Base-by-base conservation (phyloP, 257 asterid genomes). In the Nicotiana obtusifolia region DNA sequence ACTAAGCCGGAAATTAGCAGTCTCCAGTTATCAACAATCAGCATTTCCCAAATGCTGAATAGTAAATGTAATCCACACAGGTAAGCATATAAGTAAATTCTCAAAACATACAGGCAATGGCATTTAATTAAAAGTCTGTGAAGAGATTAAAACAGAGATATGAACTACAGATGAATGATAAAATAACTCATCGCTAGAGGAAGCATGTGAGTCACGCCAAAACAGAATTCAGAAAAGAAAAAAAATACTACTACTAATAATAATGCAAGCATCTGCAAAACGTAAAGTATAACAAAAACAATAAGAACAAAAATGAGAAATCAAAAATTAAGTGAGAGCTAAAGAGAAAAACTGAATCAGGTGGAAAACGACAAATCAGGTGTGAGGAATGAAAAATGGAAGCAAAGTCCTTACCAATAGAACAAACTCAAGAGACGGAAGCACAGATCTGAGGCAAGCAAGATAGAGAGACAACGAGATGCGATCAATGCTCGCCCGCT, bases 361-460 rank as follows among this genome's bases (percentile, higher is more conserved):
- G 78, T 13, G 24, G 59, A 71, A 22, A 41, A 56, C 20, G 35
- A 69, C n/a, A n/a, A 22, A 35, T 68, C 11, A 69, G 10, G 31
- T 10, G 76, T 1, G 41, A 44, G 30, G n/a, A 66, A 33, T 66
- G 8, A 17, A 10, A 28, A 68, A 68, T n/a, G 47, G 56, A 69
- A 69, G 78, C 13, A 11, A 41, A 69, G 3, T 41, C 20, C 78
- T 44, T 22, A 71, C 78, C 7, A 44, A 14, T 71, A 71, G 20
- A 71, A 69, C 11, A 69, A 41, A 19, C 33, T 69, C 8, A 6
- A 64, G 44, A 62, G 68, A 10, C 68, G 35, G 3, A 62, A 6
- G 71, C 33, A 71, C 80, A 26, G 80, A 75, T 75, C 80, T 75
- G 78, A 69, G 56, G 28, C 76, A 67, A 67, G 28, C 75, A 24